These are phyloP conservation scores for Malassezia cuniculi DNA, from an alignment of 1,284 basidiomycete genomes.

Conservation along the genomic window DNA sequence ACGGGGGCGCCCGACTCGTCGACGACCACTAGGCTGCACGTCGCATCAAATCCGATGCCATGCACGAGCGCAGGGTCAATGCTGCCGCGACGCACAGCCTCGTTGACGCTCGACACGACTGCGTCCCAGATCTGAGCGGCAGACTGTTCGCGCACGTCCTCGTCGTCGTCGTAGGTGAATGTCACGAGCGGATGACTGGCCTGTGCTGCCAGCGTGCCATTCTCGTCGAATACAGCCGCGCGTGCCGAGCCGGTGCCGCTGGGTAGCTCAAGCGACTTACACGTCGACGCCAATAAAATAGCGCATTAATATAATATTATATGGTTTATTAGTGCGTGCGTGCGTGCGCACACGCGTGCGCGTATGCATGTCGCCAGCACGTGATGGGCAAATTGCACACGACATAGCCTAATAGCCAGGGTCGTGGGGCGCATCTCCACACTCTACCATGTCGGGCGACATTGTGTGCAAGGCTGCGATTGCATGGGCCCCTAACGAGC, in stretches of 20 bases:
- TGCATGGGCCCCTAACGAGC: constrained; percentile 86
- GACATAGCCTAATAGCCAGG: too few relatives aligned
- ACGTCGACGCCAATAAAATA: constrained; percentile 55
- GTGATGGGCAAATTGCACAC: not conserved
- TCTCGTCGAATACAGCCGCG: constrained; percentile 64
- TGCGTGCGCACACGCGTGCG: not conserved
- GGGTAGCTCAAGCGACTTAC: constrained; percentile 38
- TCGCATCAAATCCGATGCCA: constrained; percentile 90
- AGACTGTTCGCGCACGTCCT: constrained; percentile 88
- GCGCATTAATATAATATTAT: too few relatives aligned
- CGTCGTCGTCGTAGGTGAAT: constrained; percentile 69
- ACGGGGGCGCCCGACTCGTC: constrained; percentile 60
- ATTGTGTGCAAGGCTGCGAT: constrained; percentile 58
- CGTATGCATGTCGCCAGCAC: not conserved
- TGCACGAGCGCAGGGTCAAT: constrained; percentile 59
- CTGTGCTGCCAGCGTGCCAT: constrained; percentile 66
- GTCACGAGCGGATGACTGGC: constrained; percentile 67
- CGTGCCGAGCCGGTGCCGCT: constrained; percentile 83
- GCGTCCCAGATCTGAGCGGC: constrained; percentile 59
- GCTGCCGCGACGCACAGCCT: constrained; percentile 56
- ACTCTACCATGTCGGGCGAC: constrained; percentile 14
- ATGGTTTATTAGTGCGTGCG: not conserved
- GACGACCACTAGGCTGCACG: constrained; percentile 82
- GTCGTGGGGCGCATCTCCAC: not conserved
- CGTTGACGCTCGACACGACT: constrained; percentile 59